A percentile compares a stretch with the other conserved stretches of the same genome.
Conservation (phyloP, 225 moss, liverwort and hornwort genomes). For the Bryoerythrophyllum caledonicum region DNA sequence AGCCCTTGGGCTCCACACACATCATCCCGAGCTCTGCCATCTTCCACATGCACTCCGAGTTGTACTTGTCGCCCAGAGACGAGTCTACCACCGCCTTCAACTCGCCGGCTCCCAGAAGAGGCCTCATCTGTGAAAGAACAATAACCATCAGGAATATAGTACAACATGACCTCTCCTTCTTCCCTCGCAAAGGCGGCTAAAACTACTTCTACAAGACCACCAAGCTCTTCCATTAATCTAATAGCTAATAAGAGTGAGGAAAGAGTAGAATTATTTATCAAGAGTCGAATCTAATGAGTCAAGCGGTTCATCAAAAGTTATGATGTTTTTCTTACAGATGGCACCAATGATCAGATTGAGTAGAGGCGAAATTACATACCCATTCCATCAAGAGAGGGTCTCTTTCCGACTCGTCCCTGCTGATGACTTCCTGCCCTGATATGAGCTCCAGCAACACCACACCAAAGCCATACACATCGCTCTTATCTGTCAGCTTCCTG, state of each 20-base stretch:
- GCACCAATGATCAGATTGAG: too few species aligned
- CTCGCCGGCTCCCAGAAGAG: slow-evolving; percentile 26
- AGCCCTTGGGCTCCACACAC: slow-evolving; percentile 29
- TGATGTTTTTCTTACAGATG: too few species aligned
- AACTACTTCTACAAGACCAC: too few species aligned
- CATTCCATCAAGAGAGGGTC: slow-evolving; percentile 30
- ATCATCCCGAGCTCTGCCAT: slow-evolving; percentile 43
- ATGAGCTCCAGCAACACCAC: slow-evolving; percentile 40
- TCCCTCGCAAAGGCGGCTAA: background rate
- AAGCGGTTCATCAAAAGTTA: too few species aligned
- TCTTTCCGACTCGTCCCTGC: slow-evolving; percentile 21
- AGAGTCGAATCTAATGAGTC: too few species aligned
- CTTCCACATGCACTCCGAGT: slow-evolving; percentile 36
- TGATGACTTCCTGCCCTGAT: slow-evolving; percentile 36
- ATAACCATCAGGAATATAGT: background rate
- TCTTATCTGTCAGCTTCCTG: slow-evolving; percentile 39
- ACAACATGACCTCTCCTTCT: too few species aligned
- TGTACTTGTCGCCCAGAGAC: slow-evolving; percentile 28
- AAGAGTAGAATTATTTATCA: too few species aligned
- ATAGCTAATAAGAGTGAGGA: too few species aligned
- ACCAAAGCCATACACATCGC: slow-evolving; percentile 44
- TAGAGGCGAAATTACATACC: slow-evolving; percentile 10
- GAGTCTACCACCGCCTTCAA: slow-evolving; percentile 32
- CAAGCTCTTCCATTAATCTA: too few species aligned
- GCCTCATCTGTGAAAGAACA: slow-evolving; percentile 31